Evolutionary conservation across 305 asterid species (phyloP), one percentile per base, ranked within the genome.

Genomic region (Plantago lanceolata): DNA sequence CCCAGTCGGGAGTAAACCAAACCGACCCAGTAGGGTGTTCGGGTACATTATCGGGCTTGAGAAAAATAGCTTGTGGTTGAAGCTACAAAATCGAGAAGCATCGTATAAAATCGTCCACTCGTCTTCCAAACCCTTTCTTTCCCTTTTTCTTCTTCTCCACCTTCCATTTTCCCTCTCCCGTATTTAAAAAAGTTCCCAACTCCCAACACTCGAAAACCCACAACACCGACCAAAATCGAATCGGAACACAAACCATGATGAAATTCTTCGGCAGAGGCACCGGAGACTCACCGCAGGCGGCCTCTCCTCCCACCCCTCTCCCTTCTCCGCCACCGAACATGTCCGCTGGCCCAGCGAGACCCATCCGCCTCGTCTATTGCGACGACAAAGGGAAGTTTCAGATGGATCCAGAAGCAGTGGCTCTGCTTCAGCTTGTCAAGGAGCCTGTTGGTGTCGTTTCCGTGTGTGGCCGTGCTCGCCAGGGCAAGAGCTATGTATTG

Each of bases 381-480:
- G 99, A 93, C 65, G 96, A 84, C 2, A 83, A 84, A 57, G 96
- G 97, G 2, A 81, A 69, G 85, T 93, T 93, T 67, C 99, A 90
- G 65, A 81, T 93, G 79, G 94, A 89, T 83, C 97, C 96, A 0
- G 99, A 93, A 77, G 97, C 99, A 48, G 83, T 90, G 60, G 94
- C 90, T 29, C 71, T 89, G 64, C 99, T 93, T 59, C 99, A 89
- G 79, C 73, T 93, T 60, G 94, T 90, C 43, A 93, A 93, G 77
- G 92, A 83, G 57, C 99, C 97, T 15, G 87, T 93, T 0, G 97
- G 97, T 3, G 90, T 93, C 43, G 99, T 93, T 47, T 90, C 99
- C 51, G 99, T 93, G 1, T 93, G 99, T 50, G 99, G 99, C 31
- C 99, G 99, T 40, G 96, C 97, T 62, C 95, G 96, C 20, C 99